Evolutionary conservation across 345 rosid genomes (phyloP).

Genomic region (Bruguiera sexangula): DNA sequence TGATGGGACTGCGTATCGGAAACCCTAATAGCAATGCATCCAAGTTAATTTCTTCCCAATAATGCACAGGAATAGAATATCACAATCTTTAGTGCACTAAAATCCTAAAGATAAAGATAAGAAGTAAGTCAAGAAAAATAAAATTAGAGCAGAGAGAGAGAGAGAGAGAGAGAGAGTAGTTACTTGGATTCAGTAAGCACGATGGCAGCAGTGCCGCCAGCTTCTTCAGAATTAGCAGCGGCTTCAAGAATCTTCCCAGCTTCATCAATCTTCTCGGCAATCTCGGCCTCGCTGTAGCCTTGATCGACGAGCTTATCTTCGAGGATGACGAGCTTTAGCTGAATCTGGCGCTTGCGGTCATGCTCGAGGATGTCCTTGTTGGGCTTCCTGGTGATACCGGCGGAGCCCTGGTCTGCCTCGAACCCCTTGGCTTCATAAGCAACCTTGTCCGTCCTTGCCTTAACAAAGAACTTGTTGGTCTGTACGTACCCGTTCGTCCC

Average conservation of each 20-base stretch:
- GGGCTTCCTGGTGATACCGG: slow-evolving; percentile 76
- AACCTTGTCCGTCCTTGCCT: slow-evolving; percentile 63
- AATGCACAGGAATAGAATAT: background rate
- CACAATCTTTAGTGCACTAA: background rate
- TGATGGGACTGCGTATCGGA: slow-evolving; percentile 87
- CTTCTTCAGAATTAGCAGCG: slow-evolving; percentile 42
- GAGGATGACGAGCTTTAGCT: slow-evolving; percentile 73
- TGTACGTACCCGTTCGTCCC: slow-evolving; percentile 95
- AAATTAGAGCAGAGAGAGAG: too few relatives aligned
- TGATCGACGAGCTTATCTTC: slow-evolving; percentile 77
- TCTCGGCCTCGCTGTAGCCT: slow-evolving; percentile 79
- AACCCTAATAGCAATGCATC: slow-evolving; percentile 35
- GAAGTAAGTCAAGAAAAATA: too few relatives aligned
- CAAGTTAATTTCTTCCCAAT: background rate
- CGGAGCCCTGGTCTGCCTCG: slow-evolving; percentile 78
- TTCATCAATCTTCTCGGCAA: slow-evolving; percentile 73
- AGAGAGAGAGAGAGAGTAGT: background rate
- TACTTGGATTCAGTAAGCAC: slow-evolving; percentile 34
- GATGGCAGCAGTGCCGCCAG: slow-evolving; percentile 30
- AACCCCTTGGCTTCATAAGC: slow-evolving; percentile 54
- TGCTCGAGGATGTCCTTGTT: slow-evolving; percentile 86
- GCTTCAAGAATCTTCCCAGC: slow-evolving; percentile 67
- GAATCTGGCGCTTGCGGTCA: slow-evolving; percentile 89
- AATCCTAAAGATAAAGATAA: background rate
- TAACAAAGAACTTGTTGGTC: slow-evolving; percentile 81